Evolutionary conservation across 1,284 basidiomycete genomes (phyloP).

Genomic region (Cutaneotrichosporon spelunceum): DNA sequence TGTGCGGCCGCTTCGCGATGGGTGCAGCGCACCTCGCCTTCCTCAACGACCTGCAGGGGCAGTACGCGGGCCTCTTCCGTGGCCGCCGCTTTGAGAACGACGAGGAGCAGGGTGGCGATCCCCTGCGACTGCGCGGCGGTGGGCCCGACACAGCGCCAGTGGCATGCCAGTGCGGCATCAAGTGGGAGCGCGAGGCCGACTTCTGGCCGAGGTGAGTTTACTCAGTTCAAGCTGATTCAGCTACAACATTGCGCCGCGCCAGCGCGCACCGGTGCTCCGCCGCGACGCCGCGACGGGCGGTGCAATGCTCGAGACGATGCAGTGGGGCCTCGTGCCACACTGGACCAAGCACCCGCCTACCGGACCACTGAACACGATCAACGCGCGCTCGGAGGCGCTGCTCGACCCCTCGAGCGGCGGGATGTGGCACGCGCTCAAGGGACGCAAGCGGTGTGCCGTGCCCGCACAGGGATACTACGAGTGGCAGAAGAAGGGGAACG

Average conservation of each 20-base stretch:
- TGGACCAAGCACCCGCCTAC: slow-evolving; percentile 69
- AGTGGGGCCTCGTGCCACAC: slow-evolving; percentile 85
- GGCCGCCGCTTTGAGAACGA: slow-evolving; percentile 4
- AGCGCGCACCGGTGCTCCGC: slow-evolving; percentile 40
- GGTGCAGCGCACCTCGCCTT: slow-evolving; percentile 32
- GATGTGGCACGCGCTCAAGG: slow-evolving; percentile 78
- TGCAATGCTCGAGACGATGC: slow-evolving; percentile 52
- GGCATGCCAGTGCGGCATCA: slow-evolving; percentile 26
- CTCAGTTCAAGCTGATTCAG: slow-evolving; percentile 24
- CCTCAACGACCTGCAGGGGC: slow-evolving; percentile 19
- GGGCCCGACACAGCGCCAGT: slow-evolving; percentile 9
- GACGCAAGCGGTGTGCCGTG: slow-evolving; percentile 72
- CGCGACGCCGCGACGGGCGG: slow-evolving; percentile 55
- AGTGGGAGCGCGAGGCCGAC: slow-evolving; percentile 44
- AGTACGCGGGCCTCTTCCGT: slow-evolving; percentile 22
- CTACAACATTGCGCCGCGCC: slow-evolving; percentile 48
- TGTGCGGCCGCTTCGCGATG: slow-evolving; percentile 46
- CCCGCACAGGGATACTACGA: slow-evolving; percentile 84
- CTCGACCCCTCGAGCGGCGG: slow-evolving; percentile 56
- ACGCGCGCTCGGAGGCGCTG: slow-evolving; percentile 80
- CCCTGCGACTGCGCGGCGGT: slow-evolving; percentile 19
- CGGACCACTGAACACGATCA: slow-evolving; percentile 76
- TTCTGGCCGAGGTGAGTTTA: slow-evolving; percentile 33
- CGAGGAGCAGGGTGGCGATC: slow-evolving; percentile 10
- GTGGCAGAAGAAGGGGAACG: slow-evolving; percentile 78